phyloP scores from a whole-genome alignment of 768 basidiomycete species.

The Boletellus ananiceps region DNA sequence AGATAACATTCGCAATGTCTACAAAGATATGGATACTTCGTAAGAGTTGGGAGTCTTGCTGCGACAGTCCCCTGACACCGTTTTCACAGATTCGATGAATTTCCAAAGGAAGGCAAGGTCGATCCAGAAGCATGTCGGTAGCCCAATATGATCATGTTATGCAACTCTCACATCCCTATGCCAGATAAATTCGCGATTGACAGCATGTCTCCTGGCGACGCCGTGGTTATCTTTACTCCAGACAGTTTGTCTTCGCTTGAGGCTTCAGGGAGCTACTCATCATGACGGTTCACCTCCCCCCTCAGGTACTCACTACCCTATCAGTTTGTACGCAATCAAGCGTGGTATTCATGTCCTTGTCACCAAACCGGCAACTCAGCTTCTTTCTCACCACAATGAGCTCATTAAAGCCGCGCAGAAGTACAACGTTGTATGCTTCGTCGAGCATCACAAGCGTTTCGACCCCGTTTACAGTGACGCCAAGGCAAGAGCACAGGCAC shows the following conservation, averaged over 20 bases:
- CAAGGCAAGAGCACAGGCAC: slow-evolving; percentile 62
- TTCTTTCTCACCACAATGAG: slow-evolving; percentile 75
- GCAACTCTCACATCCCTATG: background rate
- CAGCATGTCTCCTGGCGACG: slow-evolving; percentile 71
- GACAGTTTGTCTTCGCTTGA: slow-evolving; percentile 53
- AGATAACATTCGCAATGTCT: slow-evolving; percentile 77
- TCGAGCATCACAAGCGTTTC: slow-evolving; percentile 92
- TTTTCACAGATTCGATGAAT: slow-evolving; percentile 63
- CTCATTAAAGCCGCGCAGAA: slow-evolving; percentile 73
- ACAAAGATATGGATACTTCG: slow-evolving; percentile 85
- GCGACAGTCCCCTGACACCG: background rate
- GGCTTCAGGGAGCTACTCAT: background rate
- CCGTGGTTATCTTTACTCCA: slow-evolving; percentile 91
- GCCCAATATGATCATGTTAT: slow-evolving; percentile 2
- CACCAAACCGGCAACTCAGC: slow-evolving; percentile 89
- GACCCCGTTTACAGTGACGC: slow-evolving; percentile 95
- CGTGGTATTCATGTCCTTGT: slow-evolving; percentile 83
- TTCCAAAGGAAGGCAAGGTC: slow-evolving; percentile 62
- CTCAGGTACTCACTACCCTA: slow-evolving; percentile 77
- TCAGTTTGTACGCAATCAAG: slow-evolving; percentile 83
- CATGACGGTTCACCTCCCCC: background rate
- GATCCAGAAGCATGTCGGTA: slow-evolving; percentile 80
- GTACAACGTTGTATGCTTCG: slow-evolving; percentile 82
- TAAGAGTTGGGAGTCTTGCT: slow-evolving; percentile 34
- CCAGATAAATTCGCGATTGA: slow-evolving; percentile 83